Percentiles rank a stretch among this genome's conserved stretches.
These are phyloP conservation scores for Annulohypoxylon bovei DNA, from an alignment of 495 filamentous ascomycete species.

Conservation along the genomic window DNA sequence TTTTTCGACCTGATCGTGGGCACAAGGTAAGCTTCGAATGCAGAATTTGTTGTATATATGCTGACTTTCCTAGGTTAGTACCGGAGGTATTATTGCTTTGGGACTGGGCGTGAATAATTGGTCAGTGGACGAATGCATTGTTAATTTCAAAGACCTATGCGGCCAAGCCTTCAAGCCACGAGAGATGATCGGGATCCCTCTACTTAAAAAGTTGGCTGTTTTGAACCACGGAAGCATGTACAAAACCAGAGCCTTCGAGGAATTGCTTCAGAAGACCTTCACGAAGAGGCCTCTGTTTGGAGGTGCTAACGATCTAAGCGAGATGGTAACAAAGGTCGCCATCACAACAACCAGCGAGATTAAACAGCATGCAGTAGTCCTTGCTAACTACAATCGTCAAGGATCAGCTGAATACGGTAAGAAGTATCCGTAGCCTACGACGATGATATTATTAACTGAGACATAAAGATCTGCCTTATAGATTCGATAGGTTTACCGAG, in stretches of 20 bases:
- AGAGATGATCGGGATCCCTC: neutral
- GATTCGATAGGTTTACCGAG: neutral
- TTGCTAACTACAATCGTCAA: neutral
- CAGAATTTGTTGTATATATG: neutral
- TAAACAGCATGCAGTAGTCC: neutral
- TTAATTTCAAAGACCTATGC: neutral
- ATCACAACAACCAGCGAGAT: neutral
- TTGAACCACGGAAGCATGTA: neutral
- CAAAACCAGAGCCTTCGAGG: neutral
- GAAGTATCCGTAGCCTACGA: neutral
- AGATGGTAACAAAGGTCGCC: neutral
- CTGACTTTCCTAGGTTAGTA: neutral
- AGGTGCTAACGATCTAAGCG: neutral
- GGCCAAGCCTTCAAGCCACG: neutral
- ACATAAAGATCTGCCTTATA: neutral
- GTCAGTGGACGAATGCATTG: neutral
- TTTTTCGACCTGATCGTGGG: neutral
- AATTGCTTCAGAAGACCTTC: neutral
- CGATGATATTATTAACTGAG: neutral
- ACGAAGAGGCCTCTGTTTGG: neutral
- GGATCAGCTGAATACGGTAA: neutral
- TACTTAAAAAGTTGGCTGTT: neutral
- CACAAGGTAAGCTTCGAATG: neutral
- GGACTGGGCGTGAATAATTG: neutral
- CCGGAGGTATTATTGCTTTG: neutral